These are phyloP conservation scores for Phytophthora pinifolia DNA, from an alignment of 352 stramenopile species.

Conservation along the genomic window DNA sequence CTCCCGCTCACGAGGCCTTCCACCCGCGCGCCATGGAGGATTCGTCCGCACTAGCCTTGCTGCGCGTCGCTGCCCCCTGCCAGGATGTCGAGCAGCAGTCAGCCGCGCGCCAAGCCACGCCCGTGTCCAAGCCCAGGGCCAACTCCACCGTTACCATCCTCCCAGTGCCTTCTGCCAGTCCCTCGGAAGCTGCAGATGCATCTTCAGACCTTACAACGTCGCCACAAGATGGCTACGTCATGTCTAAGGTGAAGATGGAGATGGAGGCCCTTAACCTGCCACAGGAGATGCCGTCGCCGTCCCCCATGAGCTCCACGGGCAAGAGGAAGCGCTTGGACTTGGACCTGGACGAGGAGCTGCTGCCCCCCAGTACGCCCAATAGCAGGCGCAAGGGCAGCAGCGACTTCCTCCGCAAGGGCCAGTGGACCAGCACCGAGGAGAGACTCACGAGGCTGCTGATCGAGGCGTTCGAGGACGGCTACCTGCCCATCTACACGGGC, in stretches of 20 bases:
- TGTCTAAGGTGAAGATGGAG: slow-evolving; percentile 27
- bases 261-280: slow-evolving; percentile 19
- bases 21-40: slow-evolving; percentile 11
- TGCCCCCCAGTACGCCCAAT: slow-evolving; percentile 2
- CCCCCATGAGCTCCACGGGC: slow-evolving; percentile 4
- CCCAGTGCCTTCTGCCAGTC: neutral
- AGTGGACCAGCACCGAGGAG: slow-evolving; percentile 76
- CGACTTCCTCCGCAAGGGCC: slow-evolving; percentile 72
- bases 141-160: slow-evolving; percentile 17
- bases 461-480: slow-evolving; percentile 72
- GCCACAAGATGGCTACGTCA: slow-evolving; percentile 23
- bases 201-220: slow-evolving; percentile 1
- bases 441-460: slow-evolving; percentile 57
- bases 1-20: neutral
- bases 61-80: slow-evolving; percentile 10
- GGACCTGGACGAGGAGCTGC: slow-evolving; percentile 13
- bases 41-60: slow-evolving; percentile 9
- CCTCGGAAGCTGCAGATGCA: neutral
- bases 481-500: slow-evolving; percentile 71
- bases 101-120: neutral
- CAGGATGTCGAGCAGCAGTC: slow-evolving; percentile 7
- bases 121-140: slow-evolving; percentile 5
- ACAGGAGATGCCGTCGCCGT: slow-evolving; percentile 14
- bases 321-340: slow-evolving; percentile 42
- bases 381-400: slow-evolving; percentile 55